Evolutionary conservation across 106 monocot species (phyloP).

Genomic region (Cymbidium sinense): DNA sequence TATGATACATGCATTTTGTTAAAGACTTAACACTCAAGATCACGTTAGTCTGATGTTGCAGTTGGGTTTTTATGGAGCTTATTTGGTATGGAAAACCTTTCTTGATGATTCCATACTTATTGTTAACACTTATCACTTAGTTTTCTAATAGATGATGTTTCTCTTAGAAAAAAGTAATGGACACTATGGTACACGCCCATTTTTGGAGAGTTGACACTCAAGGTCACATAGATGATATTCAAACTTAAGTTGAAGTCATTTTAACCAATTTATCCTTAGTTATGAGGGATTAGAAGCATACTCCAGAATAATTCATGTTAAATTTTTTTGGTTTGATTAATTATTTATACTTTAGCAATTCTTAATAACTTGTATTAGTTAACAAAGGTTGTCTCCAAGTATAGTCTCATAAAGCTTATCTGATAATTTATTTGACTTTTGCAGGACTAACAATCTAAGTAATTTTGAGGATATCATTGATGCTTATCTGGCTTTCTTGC

Average conservation of each 20-base stretch:
- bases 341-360: background rate
- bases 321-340: background rate
- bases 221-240: background rate
- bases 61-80: background rate
- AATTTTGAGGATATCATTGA: conserved; percentile 85
- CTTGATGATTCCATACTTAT: background rate
- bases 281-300: background rate
- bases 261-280: background rate
- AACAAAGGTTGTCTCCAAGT: background rate
- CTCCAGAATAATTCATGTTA: background rate
- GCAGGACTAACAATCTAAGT: conserved; percentile 3
- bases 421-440: background rate
- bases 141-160: no score
- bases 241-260: background rate
- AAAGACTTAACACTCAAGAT: no score
- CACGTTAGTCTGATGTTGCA: no score
- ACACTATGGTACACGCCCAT: background rate
- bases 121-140: background rate
- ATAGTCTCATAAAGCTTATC: background rate
- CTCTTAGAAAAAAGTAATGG: no score
- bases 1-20: no score
- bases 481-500: conserved; percentile 81
- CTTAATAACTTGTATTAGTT: background rate
- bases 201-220: background rate
- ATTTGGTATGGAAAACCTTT: background rate